Percentiles rank a stretch among this genome's conserved stretches.
Evolutionary conservation across 257 asterid genomes (phyloP).

Genomic region (Nicotiana tomentosiformis): DNA sequence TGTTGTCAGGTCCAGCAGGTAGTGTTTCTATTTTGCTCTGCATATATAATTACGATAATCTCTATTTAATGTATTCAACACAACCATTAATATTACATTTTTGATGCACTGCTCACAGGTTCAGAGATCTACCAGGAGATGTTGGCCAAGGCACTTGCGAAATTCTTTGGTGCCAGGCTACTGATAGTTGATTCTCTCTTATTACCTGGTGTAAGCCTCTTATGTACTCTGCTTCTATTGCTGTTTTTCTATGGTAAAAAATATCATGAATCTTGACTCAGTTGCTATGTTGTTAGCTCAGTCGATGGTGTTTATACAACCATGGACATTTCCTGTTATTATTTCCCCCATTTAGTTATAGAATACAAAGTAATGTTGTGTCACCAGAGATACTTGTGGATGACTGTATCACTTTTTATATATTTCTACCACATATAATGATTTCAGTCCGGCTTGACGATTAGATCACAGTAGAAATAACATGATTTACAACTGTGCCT

Average conservation of each 20-base stretch:
- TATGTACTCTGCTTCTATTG: not conserved
- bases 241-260: constrained; percentile 5
- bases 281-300: not conserved
- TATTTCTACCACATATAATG: not conserved
- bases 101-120: constrained; percentile 32
- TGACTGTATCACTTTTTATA: not conserved
- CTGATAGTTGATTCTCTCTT: constrained; percentile 63
- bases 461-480: not conserved
- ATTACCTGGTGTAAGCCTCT: constrained; percentile 65
- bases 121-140: constrained; percentile 90
- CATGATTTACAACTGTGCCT: not conserved
- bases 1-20: constrained; percentile 92
- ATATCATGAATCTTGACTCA: not conserved
- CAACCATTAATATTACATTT: not conserved
- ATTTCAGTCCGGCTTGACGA: not conserved
- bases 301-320: not conserved
- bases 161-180: constrained; percentile 52
- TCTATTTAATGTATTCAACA: constrained; percentile 18
- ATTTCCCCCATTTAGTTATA: not conserved
- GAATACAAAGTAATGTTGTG: not conserved
- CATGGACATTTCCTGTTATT: not conserved
- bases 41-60: not conserved
- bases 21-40: constrained; percentile 11
- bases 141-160: constrained; percentile 72
- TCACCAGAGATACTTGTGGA: not conserved